Evolutionary conservation across 345 rosid genomes (phyloP).

Genomic region (Salix purpurea): DNA sequence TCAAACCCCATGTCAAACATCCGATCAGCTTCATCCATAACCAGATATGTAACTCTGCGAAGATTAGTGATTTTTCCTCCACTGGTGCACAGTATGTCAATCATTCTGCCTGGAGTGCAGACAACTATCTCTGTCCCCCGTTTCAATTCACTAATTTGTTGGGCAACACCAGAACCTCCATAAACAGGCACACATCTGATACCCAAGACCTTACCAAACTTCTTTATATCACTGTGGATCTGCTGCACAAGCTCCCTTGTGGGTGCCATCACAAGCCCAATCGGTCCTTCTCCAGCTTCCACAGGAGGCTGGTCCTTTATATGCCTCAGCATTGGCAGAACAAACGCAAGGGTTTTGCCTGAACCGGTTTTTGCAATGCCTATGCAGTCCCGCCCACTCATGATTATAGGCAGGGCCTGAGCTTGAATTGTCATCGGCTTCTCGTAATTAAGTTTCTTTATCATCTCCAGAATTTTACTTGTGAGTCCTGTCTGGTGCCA

Average conservation of each 20-base stretch:
- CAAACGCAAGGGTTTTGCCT: conserved; percentile 94
- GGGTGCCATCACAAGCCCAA: conserved; percentile 97
- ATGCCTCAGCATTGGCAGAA: conserved; percentile 96
- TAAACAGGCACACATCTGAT: conserved; percentile 85
- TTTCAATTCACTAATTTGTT: conserved; percentile 91
- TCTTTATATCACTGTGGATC: conserved; percentile 87
- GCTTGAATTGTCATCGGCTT: conserved; percentile 97
- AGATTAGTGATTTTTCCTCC: conserved; percentile 88
- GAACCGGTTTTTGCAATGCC: conserved; percentile 97
- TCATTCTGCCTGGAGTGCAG: conserved; percentile 97
- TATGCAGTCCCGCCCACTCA: conserved; percentile 98
- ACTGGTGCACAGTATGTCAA: conserved; percentile 92
- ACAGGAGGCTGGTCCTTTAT: conserved; percentile 97
- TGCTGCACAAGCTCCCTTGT: conserved; percentile 98
- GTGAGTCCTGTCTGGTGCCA: conserved; percentile 97
- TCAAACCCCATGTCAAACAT: conserved; percentile 99
- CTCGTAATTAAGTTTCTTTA: conserved; percentile 82
- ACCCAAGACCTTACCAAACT: conserved; percentile 70
- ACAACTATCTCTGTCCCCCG: conserved; percentile 96
- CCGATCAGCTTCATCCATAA: conserved; percentile 97
- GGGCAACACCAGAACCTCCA: conserved; percentile 99
- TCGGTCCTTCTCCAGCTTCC: conserved; percentile 90
- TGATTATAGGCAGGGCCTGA: conserved; percentile 86
- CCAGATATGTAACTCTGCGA: conserved; percentile 77
- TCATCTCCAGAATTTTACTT: conserved; percentile 73